Percentiles rank a stretch among this genome's conserved stretches.
phyloP scores from a whole-genome alignment of 345 rosid species.

The Salix exigua region DNA sequence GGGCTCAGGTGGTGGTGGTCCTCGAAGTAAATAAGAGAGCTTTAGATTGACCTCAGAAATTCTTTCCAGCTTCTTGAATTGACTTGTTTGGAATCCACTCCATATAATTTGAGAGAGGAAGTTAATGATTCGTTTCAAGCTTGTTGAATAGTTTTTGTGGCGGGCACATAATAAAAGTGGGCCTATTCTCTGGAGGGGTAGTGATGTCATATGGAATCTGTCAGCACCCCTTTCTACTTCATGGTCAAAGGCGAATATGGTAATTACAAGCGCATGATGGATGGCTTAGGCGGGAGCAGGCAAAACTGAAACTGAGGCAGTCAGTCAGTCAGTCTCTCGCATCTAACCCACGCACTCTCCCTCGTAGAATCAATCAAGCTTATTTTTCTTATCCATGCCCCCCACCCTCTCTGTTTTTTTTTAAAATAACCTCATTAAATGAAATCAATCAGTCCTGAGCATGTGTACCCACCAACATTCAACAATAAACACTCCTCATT shows the following conservation, averaged over 20 bases:
- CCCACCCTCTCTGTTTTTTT: no score
- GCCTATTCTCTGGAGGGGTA: not conserved
- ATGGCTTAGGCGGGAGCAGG: conserved; percentile 25
- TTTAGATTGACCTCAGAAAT: not conserved
- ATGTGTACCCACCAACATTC: no score
- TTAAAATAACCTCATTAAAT: no score
- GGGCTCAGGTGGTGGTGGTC: not conserved
- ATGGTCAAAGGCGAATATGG: conserved; percentile 10
- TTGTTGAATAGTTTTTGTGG: not conserved
- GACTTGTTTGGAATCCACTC: no score
- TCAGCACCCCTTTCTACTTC: not conserved
- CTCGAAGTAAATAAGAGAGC: not conserved
- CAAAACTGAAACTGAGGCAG: not conserved
- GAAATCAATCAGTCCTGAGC: no score
- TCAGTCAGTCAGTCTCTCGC: conserved; percentile 30
- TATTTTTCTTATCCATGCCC: not conserved
- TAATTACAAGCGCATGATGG: conserved; percentile 19
- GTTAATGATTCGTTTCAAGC: no score
- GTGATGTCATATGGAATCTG: not conserved
- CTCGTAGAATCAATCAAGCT: not conserved
- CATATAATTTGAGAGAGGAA: no score
- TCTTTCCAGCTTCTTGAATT: no score
- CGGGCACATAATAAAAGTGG: not conserved
- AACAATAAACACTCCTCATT: no score
- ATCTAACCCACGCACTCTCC: conserved; percentile 29